Conservation (phyloP, 2,329 filamentous ascomycete genomes). For the Delphinella strobiligena region DNA sequence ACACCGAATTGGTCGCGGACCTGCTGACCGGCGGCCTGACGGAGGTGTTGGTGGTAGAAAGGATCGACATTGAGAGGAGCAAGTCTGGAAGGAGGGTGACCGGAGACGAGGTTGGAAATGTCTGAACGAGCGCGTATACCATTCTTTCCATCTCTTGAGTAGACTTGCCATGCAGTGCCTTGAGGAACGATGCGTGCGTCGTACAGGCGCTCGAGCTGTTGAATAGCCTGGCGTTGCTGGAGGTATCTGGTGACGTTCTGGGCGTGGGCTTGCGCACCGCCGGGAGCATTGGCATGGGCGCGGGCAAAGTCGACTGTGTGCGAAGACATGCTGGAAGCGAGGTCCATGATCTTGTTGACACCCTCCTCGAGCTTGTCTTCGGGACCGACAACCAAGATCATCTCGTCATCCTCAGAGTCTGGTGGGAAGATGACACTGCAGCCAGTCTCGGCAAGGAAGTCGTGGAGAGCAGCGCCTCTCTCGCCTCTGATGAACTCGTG, state of each 20-base stretch:
- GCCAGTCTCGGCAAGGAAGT: slow-evolving; percentile 83
- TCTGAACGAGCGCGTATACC: slow-evolving; percentile 62
- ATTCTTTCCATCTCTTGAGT: slow-evolving; percentile 76
- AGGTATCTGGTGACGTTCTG: slow-evolving; percentile 81
- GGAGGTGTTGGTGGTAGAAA: slow-evolving; percentile 66
- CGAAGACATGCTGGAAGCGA: slow-evolving; percentile 78
- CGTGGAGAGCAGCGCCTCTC: slow-evolving; percentile 63
- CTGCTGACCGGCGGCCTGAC: slow-evolving; percentile 48
- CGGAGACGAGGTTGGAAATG: slow-evolving; percentile 60
- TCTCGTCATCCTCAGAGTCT: slow-evolving; percentile 64
- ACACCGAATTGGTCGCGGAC: slow-evolving; percentile 61
- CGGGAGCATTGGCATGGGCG: slow-evolving; percentile 62
- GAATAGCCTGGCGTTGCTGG: slow-evolving; percentile 66
- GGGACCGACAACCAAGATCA: slow-evolving; percentile 74
- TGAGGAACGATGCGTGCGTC: slow-evolving; percentile 81
- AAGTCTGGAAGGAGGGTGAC: slow-evolving; percentile 63
- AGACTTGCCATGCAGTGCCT: slow-evolving; percentile 73
- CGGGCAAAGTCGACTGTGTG: slow-evolving; percentile 71
- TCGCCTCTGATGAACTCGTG: slow-evolving; percentile 94
- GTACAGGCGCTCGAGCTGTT: slow-evolving; percentile 68
- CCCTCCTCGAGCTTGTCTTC: slow-evolving; percentile 60
- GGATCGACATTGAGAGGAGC: slow-evolving; percentile 56
- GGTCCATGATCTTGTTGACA: slow-evolving; percentile 72
- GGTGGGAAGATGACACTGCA: slow-evolving; percentile 77
- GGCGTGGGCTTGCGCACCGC: slow-evolving; percentile 65